Evolutionary conservation across 2,329 filamentous ascomycete species (phyloP).

Genomic region (Penicillium sp.): DNA sequence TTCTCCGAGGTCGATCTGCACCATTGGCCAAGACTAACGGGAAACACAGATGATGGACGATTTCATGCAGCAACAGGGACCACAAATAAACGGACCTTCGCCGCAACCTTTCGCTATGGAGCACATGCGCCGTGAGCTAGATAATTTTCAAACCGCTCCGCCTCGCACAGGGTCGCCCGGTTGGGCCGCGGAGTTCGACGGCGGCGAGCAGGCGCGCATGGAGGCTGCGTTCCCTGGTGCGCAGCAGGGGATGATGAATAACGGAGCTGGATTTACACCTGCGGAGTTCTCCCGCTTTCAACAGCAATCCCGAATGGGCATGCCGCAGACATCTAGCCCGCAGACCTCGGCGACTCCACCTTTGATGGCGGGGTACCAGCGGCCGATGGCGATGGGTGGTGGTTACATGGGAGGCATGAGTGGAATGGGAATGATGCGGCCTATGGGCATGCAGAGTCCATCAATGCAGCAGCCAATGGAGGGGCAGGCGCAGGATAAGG

Average conservation of each 20-base stretch:
- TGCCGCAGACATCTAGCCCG: constrained; percentile 61
- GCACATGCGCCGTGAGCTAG: constrained; percentile 62
- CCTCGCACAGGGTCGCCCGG: constrained; percentile 54
- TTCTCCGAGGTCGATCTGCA: not conserved
- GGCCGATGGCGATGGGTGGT: constrained; percentile 47
- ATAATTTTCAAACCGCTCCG: constrained; percentile 50
- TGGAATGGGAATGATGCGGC: constrained; percentile 50
- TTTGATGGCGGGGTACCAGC: constrained; percentile 56
- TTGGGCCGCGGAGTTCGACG: constrained; percentile 65
- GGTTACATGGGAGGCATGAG: constrained; percentile 38
- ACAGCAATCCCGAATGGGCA: constrained; percentile 62
- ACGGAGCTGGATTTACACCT: constrained; percentile 65
- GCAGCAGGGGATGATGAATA: constrained; percentile 34
- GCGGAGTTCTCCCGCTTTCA: constrained; percentile 88
- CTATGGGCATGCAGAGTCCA: constrained; percentile 48
- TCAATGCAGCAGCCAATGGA: constrained; percentile 48
- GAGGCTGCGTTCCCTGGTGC: constrained; percentile 65
- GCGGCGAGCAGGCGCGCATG: constrained; percentile 65
- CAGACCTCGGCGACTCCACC: constrained; percentile 53
- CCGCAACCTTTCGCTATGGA: constrained; percentile 64
- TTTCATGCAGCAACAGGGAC: constrained; percentile 77
- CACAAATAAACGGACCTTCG: constrained; percentile 53
- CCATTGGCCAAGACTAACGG: constrained; percentile 17
- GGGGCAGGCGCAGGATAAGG: constrained; percentile 67
- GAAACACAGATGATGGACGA: constrained; percentile 79